Evolutionary conservation across 129 eudicot genomes (phyloP).

Genomic region (Dittrichia graveolens): DNA sequence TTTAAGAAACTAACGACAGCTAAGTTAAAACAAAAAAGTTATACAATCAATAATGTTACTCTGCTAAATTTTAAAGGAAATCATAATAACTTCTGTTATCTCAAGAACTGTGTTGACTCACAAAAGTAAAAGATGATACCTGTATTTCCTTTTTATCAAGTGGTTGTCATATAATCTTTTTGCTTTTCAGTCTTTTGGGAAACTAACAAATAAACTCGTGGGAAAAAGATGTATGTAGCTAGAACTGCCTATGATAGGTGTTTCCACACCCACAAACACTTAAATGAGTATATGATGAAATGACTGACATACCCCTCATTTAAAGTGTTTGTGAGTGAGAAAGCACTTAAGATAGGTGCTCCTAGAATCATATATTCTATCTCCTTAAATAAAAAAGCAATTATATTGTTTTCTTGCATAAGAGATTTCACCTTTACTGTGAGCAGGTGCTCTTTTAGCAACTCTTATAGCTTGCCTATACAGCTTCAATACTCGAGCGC

Average conservation of each 20-base stretch:
- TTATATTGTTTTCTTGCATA: neutral
- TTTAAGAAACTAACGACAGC: neutral
- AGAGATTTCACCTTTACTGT: slow-evolving; percentile 53
- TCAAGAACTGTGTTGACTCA: neutral
- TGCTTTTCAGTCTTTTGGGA: neutral
- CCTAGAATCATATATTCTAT: too few relatives aligned
- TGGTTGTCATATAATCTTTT: neutral
- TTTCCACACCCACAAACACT: too few relatives aligned
- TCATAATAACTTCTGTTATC: neutral
- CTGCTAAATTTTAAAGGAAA: neutral
- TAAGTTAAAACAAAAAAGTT: neutral
- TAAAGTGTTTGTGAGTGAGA: too few relatives aligned
- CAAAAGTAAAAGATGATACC: slow-evolving; percentile 13
- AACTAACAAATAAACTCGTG: neutral
- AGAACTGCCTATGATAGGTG: too few relatives aligned
- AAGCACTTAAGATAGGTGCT: too few relatives aligned
- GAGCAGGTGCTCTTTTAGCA: slow-evolving; percentile 64
- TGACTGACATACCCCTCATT: too few relatives aligned
- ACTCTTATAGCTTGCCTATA: slow-evolving; percentile 76
- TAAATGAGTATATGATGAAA: neutral
- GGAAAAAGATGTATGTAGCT: too few relatives aligned
- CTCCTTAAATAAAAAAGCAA: neutral
- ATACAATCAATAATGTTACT: neutral
- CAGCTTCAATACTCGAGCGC: slow-evolving; percentile 79
- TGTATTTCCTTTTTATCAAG: neutral